Conservation (phyloP, 1,139 yeast genomes). For the Nadsonia starkeyi-henricii region DNA sequence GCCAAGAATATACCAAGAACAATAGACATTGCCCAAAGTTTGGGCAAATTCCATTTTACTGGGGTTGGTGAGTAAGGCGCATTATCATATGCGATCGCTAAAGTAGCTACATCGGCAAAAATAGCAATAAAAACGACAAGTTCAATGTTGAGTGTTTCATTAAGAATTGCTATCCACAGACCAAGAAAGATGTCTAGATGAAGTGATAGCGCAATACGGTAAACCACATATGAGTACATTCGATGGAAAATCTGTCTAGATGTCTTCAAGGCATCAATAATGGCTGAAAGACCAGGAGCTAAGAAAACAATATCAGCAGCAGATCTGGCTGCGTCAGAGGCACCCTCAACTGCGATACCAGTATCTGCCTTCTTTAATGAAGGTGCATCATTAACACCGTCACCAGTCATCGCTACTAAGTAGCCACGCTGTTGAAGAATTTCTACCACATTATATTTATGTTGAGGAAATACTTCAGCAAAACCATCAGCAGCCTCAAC, state of each 20-base stretch:
- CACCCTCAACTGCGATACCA: conserved; percentile 96
- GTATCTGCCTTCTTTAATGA: conserved; percentile 93
- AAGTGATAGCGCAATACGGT: conserved; percentile 87
- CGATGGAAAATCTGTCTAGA: conserved; percentile 97
- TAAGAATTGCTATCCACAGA: conserved; percentile 86
- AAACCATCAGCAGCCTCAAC: conserved; percentile 96
- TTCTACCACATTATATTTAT: conserved; percentile 85
- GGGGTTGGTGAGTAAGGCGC: conserved; percentile 87
- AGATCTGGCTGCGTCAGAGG: conserved; percentile 91
- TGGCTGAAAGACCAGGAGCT: conserved; percentile 90
- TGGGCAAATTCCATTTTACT: conserved; percentile 89
- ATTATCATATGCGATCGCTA: conserved; percentile 89
- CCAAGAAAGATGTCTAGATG: conserved; percentile 89
- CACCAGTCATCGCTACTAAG: conserved; percentile 98
- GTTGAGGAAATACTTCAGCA: conserved; percentile 96
- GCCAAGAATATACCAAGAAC: conserved; percentile 72
- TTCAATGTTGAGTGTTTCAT: conserved; percentile 69
- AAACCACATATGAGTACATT: conserved; percentile 91
- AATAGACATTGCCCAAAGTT: conserved; percentile 94
- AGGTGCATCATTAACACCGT: conserved; percentile 96
- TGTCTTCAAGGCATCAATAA: conserved; percentile 77
- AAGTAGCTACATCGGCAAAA: conserved; percentile 90
- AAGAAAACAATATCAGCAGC: conserved; percentile 95
- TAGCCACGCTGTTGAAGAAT: conserved; percentile 83
- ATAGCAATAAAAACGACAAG: conserved; percentile 88